Evolutionary conservation across 1,284 basidiomycete species (phyloP), one percentile per base, ranked within the genome.

Genomic region (Cerioporus squamosus): DNA sequence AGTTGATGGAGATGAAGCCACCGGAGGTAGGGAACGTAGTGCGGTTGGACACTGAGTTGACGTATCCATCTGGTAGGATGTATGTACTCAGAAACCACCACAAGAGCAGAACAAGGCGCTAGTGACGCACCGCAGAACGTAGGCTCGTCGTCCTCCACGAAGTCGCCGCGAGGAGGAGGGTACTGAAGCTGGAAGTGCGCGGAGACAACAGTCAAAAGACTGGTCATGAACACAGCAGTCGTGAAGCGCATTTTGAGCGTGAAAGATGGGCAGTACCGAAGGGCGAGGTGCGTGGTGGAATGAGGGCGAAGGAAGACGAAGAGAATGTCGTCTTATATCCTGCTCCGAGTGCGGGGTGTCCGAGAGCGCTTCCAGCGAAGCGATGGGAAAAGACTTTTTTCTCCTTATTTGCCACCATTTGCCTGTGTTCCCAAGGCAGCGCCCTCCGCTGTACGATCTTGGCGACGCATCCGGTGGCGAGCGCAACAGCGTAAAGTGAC

Each of bases 171-270:
- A 6, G 87, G 82, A 3, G 75, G 63, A 39, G 90, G 90, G 71
- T 80, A 91, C 68, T 84, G 80, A 40, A 91, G 76, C 58, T 87
- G 83, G 76, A 90, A 91, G 72, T 91, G 90, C 7, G 87, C 88
- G 45, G 79, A 78, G 42, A 77, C 84, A 18, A 76, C 69, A 55
- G 67, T 62, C 60, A 68, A 51, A 20, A 69, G 64, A 55, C 67
- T 62, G 49, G 56, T 31, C 31, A 70, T 22, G 56, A 79, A 54
- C 47, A 72, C 44, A 44, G 78, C 44, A 40, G 72, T 53, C 33
- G 71, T 36, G 59, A 79, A 68, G 53, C 69, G 70, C 77, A 79
- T 79, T 40, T 48, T 51, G 43, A 12, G n/a, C 5, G 7, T 17
- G n/a, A 1, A 14, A 18, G 14, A 47, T 5, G 18, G 7, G 31